phyloP scores from a whole-genome alignment of 169 alveolate genomes.

The Plasmodium coatneyi region DNA sequence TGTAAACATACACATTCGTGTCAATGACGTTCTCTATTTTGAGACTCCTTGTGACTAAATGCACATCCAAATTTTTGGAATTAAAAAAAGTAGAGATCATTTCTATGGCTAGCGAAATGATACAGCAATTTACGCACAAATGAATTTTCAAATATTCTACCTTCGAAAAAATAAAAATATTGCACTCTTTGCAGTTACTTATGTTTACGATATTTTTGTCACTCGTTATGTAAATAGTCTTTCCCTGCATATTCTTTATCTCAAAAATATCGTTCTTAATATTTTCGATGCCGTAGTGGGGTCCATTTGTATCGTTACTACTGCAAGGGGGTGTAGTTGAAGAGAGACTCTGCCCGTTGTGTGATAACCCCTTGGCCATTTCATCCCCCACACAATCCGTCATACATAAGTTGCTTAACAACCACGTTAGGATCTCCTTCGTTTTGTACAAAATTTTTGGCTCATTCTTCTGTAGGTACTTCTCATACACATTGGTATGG shows the following conservation, averaged over 20 bases:
- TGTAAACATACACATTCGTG: constrained; percentile 55
- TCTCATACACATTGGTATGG: constrained; percentile 47
- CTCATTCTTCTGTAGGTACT: constrained; percentile 21
- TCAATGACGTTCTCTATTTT: constrained; percentile 63
- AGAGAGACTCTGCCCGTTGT: neutral
- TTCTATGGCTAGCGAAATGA: constrained; percentile 23
- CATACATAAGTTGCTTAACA: constrained; percentile 12
- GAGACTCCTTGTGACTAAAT: constrained; percentile 46
- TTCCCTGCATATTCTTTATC: constrained; percentile 12
- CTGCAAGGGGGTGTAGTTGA: neutral
- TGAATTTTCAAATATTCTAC: constrained; percentile 50
- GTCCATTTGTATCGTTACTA: neutral
- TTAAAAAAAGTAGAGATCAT: constrained; percentile 47
- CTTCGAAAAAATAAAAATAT: constrained; percentile 26
- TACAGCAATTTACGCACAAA: constrained; percentile 23
- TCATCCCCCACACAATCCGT: neutral
- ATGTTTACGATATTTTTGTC: constrained; percentile 37
- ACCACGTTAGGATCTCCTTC: constrained; percentile 22
- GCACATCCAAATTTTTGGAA: constrained; percentile 37
- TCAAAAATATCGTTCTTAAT: constrained; percentile 33
- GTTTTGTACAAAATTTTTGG: constrained; percentile 45
- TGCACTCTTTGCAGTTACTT: constrained; percentile 65
- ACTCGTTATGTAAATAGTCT: constrained; percentile 27
- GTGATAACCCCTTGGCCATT: neutral
- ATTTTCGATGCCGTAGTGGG: constrained; percentile 1